Conservation (phyloP, 345 rosid genomes). For the Kandelia obovata region DNA sequence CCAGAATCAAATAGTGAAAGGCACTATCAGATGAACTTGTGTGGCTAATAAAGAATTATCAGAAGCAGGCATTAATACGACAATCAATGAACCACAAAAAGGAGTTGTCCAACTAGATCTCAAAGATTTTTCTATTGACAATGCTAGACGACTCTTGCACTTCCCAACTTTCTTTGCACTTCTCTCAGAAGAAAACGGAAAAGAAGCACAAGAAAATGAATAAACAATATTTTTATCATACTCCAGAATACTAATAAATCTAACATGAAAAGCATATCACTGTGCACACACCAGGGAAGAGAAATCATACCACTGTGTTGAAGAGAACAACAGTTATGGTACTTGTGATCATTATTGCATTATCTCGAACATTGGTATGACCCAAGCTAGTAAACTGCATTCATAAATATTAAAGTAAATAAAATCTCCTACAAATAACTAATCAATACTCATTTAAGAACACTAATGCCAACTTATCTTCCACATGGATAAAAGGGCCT, state of each 20-base stretch:
- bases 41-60: not conserved
- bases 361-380: constrained; percentile 69
- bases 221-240: not conserved
- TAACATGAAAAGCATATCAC: not conserved
- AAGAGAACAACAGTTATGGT: constrained; percentile 87
- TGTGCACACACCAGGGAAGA: constrained; percentile 7
- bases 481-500: too few relatives aligned
- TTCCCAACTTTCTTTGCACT: too few relatives aligned
- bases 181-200: too few relatives aligned
- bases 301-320: constrained; percentile 79
- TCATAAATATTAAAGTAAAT: not conserved
- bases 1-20: constrained; percentile 1
- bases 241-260: not conserved
- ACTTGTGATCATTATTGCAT: constrained; percentile 96
- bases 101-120: too few relatives aligned
- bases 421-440: not conserved
- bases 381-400: constrained; percentile 85
- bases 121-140: too few relatives aligned
- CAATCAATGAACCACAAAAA: too few relatives aligned
- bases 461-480: too few relatives aligned
- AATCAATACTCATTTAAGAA: not conserved
- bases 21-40: not conserved
- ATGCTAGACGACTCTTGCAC: too few relatives aligned
- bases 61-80: not conserved
- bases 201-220: not conserved